Evolutionary conservation across 2,329 filamentous ascomycete genomes (phyloP), one percentile per base, ranked within the genome.

Genomic region (Aspergillus nomiae): DNA sequence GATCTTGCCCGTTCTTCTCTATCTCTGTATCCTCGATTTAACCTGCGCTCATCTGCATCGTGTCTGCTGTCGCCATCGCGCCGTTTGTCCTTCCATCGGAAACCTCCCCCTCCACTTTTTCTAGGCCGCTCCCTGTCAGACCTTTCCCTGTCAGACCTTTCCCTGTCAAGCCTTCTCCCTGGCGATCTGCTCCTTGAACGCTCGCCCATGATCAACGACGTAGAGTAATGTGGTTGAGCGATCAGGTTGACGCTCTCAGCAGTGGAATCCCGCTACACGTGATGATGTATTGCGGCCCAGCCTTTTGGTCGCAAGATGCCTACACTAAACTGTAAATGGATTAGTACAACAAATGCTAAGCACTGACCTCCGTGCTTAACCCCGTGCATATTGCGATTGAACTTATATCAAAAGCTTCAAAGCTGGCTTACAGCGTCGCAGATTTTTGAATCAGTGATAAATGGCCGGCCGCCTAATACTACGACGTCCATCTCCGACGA

Each of bases 401-500:
- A 26, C 24, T 38, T 14, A 26, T 26, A n/a, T 36, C 30, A 36
- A 24, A 6, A 34, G 30, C 19, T 14, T 54, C 51, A 16, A 32
- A 14, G 36, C 6, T 5, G 2, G 9, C 19, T 21, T 11, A 54
- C 24, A n/a, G 28, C 30, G 8, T 54, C 12, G 51, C 30, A 24
- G 21, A 36, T n/a, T 19, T 19, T 24, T 16, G 4, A 12, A 43
- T n/a, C 41, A 46, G 19, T 48, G 8, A 54, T 38, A 64, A 57
- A 91, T 92, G 89, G 83, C 91, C 67, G 86, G 85, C 48, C 86
- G 73, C 62, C 75, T 80, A 34, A 73, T 70, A 50, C 64, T 75
- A 50, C 73, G 75, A 59, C 77, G 77, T 65, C 91, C 92, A 56
- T 94, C 95, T 28, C 90, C 92, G 54, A 96, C 93, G 3, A 97